Percentiles rank a stretch among this genome's conserved stretches.
phyloP scores from a whole-genome alignment of 176 grass and related monocot species.

The Melocanna baccifera region DNA sequence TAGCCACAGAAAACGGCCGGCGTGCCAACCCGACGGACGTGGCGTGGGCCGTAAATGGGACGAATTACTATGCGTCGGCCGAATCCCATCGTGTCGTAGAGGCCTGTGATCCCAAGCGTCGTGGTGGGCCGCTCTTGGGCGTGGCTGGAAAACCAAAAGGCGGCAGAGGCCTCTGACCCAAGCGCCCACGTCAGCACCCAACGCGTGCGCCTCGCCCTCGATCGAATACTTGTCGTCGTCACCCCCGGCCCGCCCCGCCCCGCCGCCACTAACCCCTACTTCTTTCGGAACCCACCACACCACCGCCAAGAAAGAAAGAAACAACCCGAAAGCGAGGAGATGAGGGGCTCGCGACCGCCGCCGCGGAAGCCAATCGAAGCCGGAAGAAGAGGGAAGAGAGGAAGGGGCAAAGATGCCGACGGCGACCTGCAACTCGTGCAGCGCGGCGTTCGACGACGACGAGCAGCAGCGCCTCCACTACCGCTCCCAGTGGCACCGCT shows the following conservation, averaged over 20 bases:
- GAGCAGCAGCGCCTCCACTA: conserved; percentile 78
- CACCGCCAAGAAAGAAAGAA: not conserved
- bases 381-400: not conserved
- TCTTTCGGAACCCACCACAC: not conserved
- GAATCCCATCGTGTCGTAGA: no score
- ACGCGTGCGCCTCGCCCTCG: conserved; percentile 19
- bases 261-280: conserved; percentile 12
- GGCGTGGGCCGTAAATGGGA: no score
- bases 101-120: no score
- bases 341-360: not conserved
- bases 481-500: conserved; percentile 96
- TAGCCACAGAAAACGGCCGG: no score
- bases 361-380: not conserved
- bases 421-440: conserved; percentile 92
- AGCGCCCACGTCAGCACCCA: conserved; percentile 38
- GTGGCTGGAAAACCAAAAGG: not conserved
- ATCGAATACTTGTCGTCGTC: not conserved
- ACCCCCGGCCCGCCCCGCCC: no score
- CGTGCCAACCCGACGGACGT: no score
- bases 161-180: conserved; percentile 27
- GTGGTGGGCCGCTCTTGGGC: not conserved
- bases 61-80: no score
- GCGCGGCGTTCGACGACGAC: conserved; percentile 72
- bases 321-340: not conserved
- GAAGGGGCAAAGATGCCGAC: conserved; percentile 41